These are phyloP conservation scores for Excoecaria agallocha DNA, from an alignment of 345 rosid genomes.

Conservation along the genomic window DNA sequence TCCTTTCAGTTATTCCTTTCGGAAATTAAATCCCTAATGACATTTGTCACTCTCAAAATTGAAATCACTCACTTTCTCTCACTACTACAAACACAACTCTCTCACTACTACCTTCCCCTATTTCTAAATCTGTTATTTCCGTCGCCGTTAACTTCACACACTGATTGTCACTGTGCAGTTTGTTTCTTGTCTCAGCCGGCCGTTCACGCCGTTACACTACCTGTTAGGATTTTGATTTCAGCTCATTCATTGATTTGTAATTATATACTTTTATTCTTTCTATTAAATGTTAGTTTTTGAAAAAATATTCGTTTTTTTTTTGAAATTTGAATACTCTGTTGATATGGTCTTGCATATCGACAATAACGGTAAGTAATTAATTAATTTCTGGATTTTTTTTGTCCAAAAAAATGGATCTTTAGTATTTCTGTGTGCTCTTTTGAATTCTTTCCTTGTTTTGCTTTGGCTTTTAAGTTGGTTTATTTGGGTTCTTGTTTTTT, in stretches of 20 bases:
- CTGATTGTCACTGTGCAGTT: neutral
- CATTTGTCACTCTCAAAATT: neutral
- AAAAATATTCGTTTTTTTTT: conserved; percentile 11
- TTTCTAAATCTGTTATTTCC: conserved; percentile 1
- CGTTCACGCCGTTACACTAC: conserved; percentile 35
- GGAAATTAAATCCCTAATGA: neutral
- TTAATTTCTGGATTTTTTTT: conserved; percentile 15
- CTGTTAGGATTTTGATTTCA: conserved; percentile 1
- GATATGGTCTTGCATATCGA: conserved; percentile 14
- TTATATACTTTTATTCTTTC: neutral
- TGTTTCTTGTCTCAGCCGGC: conserved; percentile 19
- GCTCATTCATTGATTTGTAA: neutral
- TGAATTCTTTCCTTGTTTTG: neutral
- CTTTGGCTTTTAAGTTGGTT: conserved; percentile 16
- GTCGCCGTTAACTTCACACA: conserved; percentile 9
- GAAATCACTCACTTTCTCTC: neutral
- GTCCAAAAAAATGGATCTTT: neutral
- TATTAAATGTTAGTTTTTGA: conserved; percentile 26
- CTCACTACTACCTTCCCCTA: conserved; percentile 14
- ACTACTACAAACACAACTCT: neutral
- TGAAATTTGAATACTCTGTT: conserved; percentile 13
- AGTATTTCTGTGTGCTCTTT: neutral
- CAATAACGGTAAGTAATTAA: conserved; percentile 44
- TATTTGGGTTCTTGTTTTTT: conserved; percentile 6
- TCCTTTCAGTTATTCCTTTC: neutral